These are phyloP conservation scores for Chondrostereum purpureum DNA, from an alignment of 1,284 basidiomycete species.

Conservation along the genomic window DNA sequence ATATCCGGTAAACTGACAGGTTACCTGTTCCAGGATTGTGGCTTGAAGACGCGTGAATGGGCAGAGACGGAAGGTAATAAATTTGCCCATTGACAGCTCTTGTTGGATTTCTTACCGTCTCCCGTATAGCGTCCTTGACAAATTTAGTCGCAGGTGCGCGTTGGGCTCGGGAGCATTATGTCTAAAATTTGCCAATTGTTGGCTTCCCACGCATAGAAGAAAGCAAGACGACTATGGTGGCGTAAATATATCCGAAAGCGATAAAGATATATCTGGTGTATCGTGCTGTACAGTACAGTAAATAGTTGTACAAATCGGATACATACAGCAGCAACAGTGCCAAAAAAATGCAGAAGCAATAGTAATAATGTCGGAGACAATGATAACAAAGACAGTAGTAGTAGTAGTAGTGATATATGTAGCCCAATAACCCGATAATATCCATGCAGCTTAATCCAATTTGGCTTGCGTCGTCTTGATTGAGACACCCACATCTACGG, in stretches of 20 bases:
- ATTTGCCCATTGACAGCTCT: not conserved
- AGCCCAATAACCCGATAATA: not conserved
- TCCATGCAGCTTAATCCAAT: no score
- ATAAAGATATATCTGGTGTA: no score
- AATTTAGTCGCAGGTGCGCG: slow-evolving; percentile 89
- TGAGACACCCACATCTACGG: not conserved
- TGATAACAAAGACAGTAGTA: not conserved
- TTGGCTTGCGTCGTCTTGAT: no score
- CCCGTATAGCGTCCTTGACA: slow-evolving; percentile 52
- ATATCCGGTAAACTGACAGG: not conserved
- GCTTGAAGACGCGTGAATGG: slow-evolving; percentile 94
- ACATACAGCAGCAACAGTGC: no score
- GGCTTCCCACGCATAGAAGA: no score
- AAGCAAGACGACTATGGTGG: no score
- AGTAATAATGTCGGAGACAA: no score
- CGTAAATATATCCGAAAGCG: no score
- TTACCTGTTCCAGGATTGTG: slow-evolving; percentile 47
- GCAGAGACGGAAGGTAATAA: slow-evolving; percentile 75
- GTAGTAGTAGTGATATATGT: not conserved
- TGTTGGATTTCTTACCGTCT: not conserved
- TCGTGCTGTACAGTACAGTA: no score
- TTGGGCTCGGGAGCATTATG: slow-evolving; percentile 81
- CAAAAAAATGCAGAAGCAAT: no score
- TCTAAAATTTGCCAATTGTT: no score
- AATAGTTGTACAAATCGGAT: no score